Percentiles rank a stretch among this genome's conserved stretches.
Conservation (phyloP, 2,329 filamentous ascomycete genomes). For the Tolypocladium ovalisporum region DNA sequence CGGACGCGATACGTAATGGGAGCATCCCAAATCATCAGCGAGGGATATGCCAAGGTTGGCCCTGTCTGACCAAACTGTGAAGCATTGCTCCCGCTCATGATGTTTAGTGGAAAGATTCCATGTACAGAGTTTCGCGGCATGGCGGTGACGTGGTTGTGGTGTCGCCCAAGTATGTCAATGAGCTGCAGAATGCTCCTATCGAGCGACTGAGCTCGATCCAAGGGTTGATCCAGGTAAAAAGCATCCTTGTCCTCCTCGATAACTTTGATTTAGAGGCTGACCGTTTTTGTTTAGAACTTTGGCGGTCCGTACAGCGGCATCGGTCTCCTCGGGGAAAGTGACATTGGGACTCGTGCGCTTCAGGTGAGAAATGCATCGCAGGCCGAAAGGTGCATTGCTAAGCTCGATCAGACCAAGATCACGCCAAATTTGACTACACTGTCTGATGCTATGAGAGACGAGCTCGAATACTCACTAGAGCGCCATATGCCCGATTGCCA, state of each 20-base stretch:
- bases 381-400: background rate
- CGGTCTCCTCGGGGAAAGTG: conserved; percentile 1
- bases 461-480: conserved; percentile 2
- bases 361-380: background rate
- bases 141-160: conserved; percentile 5
- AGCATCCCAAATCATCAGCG: conserved; percentile 2
- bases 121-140: conserved; percentile 4
- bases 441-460: conserved; percentile 3
- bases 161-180: conserved; percentile 4
- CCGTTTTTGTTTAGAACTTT: conserved; percentile 2
- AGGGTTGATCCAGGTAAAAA: conserved; percentile 3
- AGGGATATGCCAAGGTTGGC: conserved; percentile 4
- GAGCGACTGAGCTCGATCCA: conserved; percentile 4
- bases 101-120: conserved; percentile 4
- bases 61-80: no score
- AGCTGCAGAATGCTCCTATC: conserved; percentile 3
- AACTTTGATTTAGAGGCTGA: background rate
- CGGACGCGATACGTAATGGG: conserved; percentile 1
- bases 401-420: conserved; percentile 1
- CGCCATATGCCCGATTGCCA: conserved; percentile 2
- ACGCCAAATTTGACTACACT: conserved; percentile 4
- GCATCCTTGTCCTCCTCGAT: background rate
- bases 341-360: conserved; percentile 5
- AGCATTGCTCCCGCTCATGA: no score
- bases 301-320: conserved; percentile 6